A percentile compares a stretch with the other conserved stretches of the same genome.
phyloP scores from a whole-genome alignment of 2,329 filamentous ascomycete species.

The Dissoconium aciculare region DNA sequence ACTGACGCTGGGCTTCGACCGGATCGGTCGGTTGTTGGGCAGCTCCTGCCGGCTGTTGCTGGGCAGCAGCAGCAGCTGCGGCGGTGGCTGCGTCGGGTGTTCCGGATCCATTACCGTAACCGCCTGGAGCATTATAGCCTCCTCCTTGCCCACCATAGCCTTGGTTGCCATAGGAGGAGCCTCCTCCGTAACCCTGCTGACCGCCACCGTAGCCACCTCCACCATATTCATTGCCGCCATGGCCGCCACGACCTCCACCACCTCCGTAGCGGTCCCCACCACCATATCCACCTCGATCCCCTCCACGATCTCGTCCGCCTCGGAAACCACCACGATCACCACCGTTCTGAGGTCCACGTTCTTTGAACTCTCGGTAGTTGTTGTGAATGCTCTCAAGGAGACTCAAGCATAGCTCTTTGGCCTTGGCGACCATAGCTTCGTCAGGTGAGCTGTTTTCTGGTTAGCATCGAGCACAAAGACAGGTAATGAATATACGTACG shows the following conservation, averaged over 20 bases:
- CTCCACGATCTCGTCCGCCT: constrained; percentile 12
- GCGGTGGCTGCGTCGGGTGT: constrained; percentile 4
- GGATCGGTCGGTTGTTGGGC: constrained; percentile 14
- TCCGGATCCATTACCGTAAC: not conserved
- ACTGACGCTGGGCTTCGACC: constrained; percentile 13
- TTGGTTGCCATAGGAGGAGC: constrained; percentile 5
- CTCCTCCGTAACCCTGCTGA: constrained; percentile 11
- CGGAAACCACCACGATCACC: constrained; percentile 32
- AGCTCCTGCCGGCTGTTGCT: too few relatives aligned
- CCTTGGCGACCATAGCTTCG: constrained; percentile 67
- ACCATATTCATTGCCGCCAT: constrained; percentile 17
- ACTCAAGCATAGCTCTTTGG: constrained; percentile 78
- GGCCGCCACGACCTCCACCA: constrained; percentile 25
- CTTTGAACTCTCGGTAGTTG: constrained; percentile 82
- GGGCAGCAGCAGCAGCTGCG: constrained; percentile 20
- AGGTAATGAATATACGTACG: too few relatives aligned
- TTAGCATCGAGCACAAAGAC: too few relatives aligned
- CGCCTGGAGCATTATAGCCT: too few relatives aligned
- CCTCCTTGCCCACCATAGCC: constrained; percentile 1
- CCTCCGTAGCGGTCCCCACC: constrained; percentile 26
- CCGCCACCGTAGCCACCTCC: constrained; percentile 12
- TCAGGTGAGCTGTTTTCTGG: constrained; percentile 74
- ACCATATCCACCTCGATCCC: constrained; percentile 30
- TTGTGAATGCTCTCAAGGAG: constrained; percentile 73
- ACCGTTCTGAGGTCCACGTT: constrained; percentile 36